These are phyloP conservation scores for Aegilops tauschii DNA, from an alignment of 176 grass and related monocot species.

Conservation along the genomic window DNA sequence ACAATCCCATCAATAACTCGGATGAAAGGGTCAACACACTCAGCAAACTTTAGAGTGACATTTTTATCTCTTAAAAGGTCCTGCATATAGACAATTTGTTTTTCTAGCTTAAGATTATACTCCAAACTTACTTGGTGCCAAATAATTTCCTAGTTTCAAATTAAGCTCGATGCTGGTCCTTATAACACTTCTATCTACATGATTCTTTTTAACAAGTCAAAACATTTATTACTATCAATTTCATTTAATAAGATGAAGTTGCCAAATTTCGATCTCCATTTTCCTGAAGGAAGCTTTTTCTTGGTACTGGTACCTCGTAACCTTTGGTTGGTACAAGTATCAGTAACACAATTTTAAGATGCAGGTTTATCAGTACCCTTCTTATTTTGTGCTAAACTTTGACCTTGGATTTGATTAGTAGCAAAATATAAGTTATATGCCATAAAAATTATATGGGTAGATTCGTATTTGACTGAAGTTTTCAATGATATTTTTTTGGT, in stretches of 20 bases:
- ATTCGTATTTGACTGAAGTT: too few relatives aligned
- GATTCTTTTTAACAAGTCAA: too few relatives aligned
- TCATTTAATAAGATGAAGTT: not conserved
- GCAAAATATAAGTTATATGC: too few relatives aligned
- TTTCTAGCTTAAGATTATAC: not conserved
- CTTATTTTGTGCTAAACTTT: too few relatives aligned
- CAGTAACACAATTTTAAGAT: too few relatives aligned
- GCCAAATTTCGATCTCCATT: not conserved
- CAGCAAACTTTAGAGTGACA: constrained; percentile 47
- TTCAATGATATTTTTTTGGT: too few relatives aligned
- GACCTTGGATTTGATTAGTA: too few relatives aligned
- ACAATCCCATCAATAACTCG: constrained; percentile 61
- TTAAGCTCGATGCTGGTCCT: not conserved
- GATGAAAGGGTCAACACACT: constrained; percentile 56
- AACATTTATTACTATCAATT: not conserved
- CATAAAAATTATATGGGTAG: too few relatives aligned
- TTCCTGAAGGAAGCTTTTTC: not conserved
- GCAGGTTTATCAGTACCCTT: too few relatives aligned
- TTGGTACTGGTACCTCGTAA: too few relatives aligned
- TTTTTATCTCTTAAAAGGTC: constrained; percentile 67
- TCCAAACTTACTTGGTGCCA: not conserved
- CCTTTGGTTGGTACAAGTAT: too few relatives aligned
- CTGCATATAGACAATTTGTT: constrained; percentile 24
- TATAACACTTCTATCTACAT: not conserved
- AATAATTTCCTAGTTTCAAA: too few relatives aligned